Base-by-base conservation (phyloP, 768 basidiomycete species). In the Lactarius hatsudake region DNA sequence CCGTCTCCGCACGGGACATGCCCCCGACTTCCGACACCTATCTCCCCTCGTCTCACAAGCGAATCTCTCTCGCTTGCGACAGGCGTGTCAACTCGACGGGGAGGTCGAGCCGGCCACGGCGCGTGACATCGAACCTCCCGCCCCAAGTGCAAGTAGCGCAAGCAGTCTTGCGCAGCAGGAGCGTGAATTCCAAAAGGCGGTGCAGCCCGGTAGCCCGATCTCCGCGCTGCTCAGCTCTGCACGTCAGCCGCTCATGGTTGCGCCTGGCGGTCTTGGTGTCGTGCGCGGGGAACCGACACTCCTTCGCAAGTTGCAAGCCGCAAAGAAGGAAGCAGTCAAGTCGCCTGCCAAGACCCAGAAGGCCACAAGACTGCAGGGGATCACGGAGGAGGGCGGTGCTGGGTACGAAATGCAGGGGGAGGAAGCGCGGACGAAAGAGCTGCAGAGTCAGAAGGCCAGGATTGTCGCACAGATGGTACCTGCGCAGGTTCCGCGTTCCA, bases 401-500 rank as follows among this genome's bases (percentile, higher is more conserved):
- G 56, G 32, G 36, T 36, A 59, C 34, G 59, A 68, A 42, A 55
- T 73, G 45, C 78, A 72, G 56, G 80, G 76, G 70, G 81, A 81
- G 67, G 75, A 79, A 63, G 76, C 79, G 61, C 72, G 83, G 67
- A 80, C 78, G 79, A 90, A 93, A 77, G 93, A 94, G 77, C 79
- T 96, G 43, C 94, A 94, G 75, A 86, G 86, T 13, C 94, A 95
- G 78, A 96, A 96, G 78, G 94, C 94, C 58, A 82, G 94, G 63
- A 95, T 96, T 66, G 94, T 96, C 2, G 91, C 93, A 59, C 93
- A 96, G 80, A 96, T 96, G 94, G 92, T 87, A 3, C 89, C 89
- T 28, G 81, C 81, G 77, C 34, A 80, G 79, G 3, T 77, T 75
- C 18, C 72, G 71, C 40, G 73, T 73, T 1, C 69, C 58, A 34